Evolutionary conservation across 2,329 filamentous ascomycete genomes (phyloP), one percentile per base, ranked within the genome.

Genomic region (Sphaerulina vaccinii): DNA sequence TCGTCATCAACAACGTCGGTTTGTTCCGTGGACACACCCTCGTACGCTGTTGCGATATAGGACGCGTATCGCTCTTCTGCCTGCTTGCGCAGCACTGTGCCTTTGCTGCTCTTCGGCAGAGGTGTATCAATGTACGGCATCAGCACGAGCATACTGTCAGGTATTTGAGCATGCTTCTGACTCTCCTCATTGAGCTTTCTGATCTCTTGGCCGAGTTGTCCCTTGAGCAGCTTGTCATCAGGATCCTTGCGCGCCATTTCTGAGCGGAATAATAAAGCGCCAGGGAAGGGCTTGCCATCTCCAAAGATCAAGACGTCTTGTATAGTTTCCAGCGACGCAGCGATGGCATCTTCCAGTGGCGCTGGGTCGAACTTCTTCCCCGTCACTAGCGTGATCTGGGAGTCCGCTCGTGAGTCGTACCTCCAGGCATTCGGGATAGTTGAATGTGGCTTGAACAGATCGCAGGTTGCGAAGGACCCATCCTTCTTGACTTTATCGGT

Each of bases 321-420:
- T 0, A 86, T 58, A 1, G 76, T 22, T 1, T 65, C 57, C 9
- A 65, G 64, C 0, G 74, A 75, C 1, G 75, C 70, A 1, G 74
- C 66, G 3, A 86, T 75, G 0, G 72, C 73, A 2, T 75, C 77
- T 64, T 87, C 84, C 2, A 86, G 64, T 0, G 80, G 79, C 1
- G 79, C 77, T 1, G 84, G 83, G 58, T 86, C 82, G 54, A 87
- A 85, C 58, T 87, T 87, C 70, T 86, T 86, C 2, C 84, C 84
- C 5, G 83, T 87, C 8, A 80, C 70, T 3, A 87, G 72, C 0
- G 79, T 80, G 29, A 87, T 74, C 46, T 82, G 82, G 2, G 80
- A 76, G 58, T 87, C 85, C 0, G 77, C 76, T 33, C 84, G 72
- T 1, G 79, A 81, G 47, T 84, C 75, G 60, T 86, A 86, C 27